Conservation (phyloP, 1,139 yeast genomes). For the Kodamaea sp. region DNA sequence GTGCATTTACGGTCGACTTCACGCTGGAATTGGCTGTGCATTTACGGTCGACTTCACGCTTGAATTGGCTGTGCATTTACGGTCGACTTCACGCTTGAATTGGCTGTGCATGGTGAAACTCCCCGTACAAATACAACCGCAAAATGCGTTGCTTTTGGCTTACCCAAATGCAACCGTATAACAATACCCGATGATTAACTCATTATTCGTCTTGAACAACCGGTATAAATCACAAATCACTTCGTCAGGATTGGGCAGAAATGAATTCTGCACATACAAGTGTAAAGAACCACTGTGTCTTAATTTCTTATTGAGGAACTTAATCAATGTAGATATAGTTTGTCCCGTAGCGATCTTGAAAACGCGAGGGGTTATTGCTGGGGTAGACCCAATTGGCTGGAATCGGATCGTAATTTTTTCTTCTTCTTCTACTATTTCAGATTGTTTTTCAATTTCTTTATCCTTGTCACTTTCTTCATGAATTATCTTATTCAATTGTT, state of each 20-base stretch:
- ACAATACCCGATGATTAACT: slow-evolving; percentile 54
- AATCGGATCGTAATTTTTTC: slow-evolving; percentile 45
- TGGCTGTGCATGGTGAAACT: not conserved
- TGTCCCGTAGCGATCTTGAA: slow-evolving; percentile 48
- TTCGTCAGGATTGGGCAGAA: slow-evolving; percentile 61
- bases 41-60: not conserved
- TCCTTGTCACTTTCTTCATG: slow-evolving; percentile 7
- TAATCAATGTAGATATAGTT: slow-evolving; percentile 42
- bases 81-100: not conserved
- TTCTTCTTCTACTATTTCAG: not conserved
- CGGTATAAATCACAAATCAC: slow-evolving; percentile 44
- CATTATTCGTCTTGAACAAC: slow-evolving; percentile 45
- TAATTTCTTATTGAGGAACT: slow-evolving; percentile 43
- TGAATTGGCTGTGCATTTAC: not conserved
- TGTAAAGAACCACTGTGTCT: slow-evolving; percentile 25
- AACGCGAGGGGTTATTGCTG: slow-evolving; percentile 45
- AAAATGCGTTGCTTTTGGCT: too few relatives aligned
- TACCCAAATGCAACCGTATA: slow-evolving; percentile 57
- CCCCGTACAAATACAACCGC: too few relatives aligned
- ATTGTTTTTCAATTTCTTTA: not conserved
- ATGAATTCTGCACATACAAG: slow-evolving; percentile 55
- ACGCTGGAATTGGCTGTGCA: not conserved
- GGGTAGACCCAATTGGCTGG: slow-evolving; percentile 58
- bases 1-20: not conserved
- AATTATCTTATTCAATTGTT: slow-evolving; percentile 9